Evolutionary conservation across 768 basidiomycete genomes (phyloP), one percentile per base, ranked within the genome.

Genomic region (Termitomyces sp.): DNA sequence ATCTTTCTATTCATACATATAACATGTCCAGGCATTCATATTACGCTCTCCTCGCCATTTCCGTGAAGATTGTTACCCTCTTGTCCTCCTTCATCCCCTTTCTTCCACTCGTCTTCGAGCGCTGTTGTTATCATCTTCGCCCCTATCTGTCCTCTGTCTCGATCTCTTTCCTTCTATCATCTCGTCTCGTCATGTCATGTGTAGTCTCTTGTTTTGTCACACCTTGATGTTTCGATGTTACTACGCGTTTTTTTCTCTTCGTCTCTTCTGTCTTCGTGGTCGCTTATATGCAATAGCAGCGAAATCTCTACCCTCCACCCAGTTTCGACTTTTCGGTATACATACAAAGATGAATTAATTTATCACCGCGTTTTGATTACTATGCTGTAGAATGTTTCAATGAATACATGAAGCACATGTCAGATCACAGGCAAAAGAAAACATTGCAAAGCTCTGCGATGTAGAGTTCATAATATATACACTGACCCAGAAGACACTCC

Each of bases 171-270:
- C 57, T 44, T 57, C 11, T 55, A n/a, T 44, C 32, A 19, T 52
- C 14, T 45, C 35, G 16, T 40, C 44, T 63, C 53, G 62, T 63
- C 40, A 49, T 59, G 56, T 55, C 53, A 30, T 53, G 56, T 57
- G 42, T 60, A 35, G 39, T 43, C 37, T 62, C 48, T 57, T 55
- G 56, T 54, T 62, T 59, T 60, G 59, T 60, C 47, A 56, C 52
- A 52, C 41, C 35, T 60, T 47, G 47, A 40, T 60, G 52, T 54
- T 44, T 60, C 51, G 44, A 59, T 59, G 56, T 21, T 44, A 40
- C 34, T 35, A 25, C 35, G 42, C 41, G 1, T 23, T 25, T 37
- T 16, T 30, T 23, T 48, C 37, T 41, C 28, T 41, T 27, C 12
- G 6, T 25, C n/a, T 34, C 9, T n/a, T 39, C 19, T 30, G 28